Percentiles rank a stretch among this genome's conserved stretches.
These are phyloP conservation scores for Melampsora americana DNA, from an alignment of 1,284 basidiomycete genomes.

Conservation along the genomic window DNA sequence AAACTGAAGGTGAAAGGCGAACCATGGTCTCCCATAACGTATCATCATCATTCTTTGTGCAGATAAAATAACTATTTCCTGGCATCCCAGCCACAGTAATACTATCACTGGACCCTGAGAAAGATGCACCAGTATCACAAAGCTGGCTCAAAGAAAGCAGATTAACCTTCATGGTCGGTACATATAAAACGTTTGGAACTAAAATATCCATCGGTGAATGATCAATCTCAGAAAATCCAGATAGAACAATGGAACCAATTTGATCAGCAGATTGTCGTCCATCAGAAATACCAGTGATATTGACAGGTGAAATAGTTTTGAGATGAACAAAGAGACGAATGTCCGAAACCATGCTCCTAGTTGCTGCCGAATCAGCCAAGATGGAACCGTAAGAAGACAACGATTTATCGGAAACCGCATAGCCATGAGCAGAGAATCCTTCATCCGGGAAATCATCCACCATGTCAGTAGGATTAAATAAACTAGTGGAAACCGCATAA, in stretches of 20 bases:
- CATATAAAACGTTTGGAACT: not conserved
- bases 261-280: not conserved
- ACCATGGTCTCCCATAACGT: not conserved
- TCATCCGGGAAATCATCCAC: not conserved
- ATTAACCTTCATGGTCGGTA: too few relatives aligned
- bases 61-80: not conserved
- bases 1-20: not conserved
- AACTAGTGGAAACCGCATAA: too few relatives aligned
- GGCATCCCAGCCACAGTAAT: not conserved
- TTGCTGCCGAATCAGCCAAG: not conserved
- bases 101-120: not conserved
- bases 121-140: not conserved
- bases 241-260: not conserved
- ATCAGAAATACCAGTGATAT: too few relatives aligned
- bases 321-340: not conserved
- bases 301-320: not conserved
- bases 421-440: not conserved
- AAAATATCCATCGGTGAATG: not conserved
- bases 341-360: not conserved
- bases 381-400: not conserved
- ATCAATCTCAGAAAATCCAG: not conserved
- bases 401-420: not conserved
- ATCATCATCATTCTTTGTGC: not conserved
- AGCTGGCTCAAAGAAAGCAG: not conserved
- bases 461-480: not conserved